Evolutionary conservation across 345 rosid genomes (phyloP), one percentile per base, ranked within the genome.

Genomic region (Abelmoschus esculentus): DNA sequence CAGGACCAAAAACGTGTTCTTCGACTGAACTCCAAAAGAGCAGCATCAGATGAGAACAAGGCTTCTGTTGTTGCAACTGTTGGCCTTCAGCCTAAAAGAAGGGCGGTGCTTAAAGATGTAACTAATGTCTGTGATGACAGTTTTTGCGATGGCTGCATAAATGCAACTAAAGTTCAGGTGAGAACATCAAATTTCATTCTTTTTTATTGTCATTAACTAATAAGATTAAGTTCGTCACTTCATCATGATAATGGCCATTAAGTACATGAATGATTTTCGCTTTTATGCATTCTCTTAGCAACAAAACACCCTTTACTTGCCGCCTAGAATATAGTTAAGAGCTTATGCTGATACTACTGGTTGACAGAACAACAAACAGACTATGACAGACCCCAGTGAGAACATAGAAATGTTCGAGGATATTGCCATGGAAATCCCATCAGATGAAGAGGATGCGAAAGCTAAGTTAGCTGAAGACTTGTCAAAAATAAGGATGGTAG

Each of bases 31-130:
- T 71, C 83, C 54, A 81, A 89, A 78, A 75, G 86, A 83, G 72
- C 86, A 74, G 77, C 81, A 22, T 73, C 72, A 5, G 87, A 83
- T n/a, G 86, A 81, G 81, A 80, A 77, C 68, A 77, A 77, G 77
- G 44, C 78, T 73, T 70, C 81, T 78, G 70, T 46, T 14, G 50
- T 76, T 70, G 70, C 77, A 44, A 52, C 61, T 46, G 76, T 76
- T 61, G 71, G 74, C 69, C 65, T 78, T 80, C 86, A 81, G 77
- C 82, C 80, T 73, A 95, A 95, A 85, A 88, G 82, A 75, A 90
- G 96, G 80, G 85, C 89, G 1, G 90, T 86, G 62, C 92, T 95
- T 10, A 82, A 78, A 84, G 96, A 95, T 78, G 96, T 88, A 29
- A 83, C 89, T 8, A 91, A 88, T 80, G 49, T 77, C 66, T 32